A percentile compares a stretch with the other conserved stretches of the same genome.
Conservation (phyloP, 768 basidiomycete genomes). For the Suillus tomentosus region DNA sequence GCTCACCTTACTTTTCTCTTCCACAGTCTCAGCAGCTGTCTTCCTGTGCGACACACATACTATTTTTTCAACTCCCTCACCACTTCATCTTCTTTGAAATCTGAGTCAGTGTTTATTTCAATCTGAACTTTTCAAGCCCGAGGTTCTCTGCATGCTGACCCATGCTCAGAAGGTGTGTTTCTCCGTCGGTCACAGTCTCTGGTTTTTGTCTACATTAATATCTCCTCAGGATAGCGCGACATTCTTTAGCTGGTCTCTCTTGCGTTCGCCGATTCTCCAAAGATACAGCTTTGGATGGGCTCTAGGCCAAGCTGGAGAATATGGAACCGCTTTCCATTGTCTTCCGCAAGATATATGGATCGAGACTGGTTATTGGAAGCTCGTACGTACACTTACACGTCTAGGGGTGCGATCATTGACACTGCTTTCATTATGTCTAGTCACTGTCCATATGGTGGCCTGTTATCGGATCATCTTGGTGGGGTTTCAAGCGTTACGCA, state of each 20-base stretch:
- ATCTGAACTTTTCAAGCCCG: not conserved
- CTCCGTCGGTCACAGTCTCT: not conserved
- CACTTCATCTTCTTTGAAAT: not conserved
- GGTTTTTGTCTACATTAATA: not conserved
- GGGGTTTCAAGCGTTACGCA: not conserved
- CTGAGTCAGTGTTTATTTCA: not conserved
- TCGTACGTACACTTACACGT: not conserved
- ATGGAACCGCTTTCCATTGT: constrained; percentile 20
- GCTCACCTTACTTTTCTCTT: not conserved
- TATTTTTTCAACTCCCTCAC: not conserved
- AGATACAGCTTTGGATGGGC: constrained; percentile 16
- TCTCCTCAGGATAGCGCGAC: not conserved
- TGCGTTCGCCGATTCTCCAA: constrained; percentile 19
- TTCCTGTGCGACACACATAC: not conserved
- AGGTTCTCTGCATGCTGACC: not conserved
- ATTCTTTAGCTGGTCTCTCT: not conserved
- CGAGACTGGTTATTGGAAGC: not conserved
- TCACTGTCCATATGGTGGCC: not conserved
- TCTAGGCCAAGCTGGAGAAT: constrained; percentile 18
- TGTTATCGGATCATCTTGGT: not conserved
- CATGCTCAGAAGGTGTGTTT: not conserved
- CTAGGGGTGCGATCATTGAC: not conserved
- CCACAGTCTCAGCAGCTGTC: not conserved
- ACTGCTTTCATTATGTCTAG: not conserved
- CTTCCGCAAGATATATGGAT: constrained; percentile 12